Evolutionary conservation across 2,329 filamentous ascomycete genomes (phyloP).

Genomic region (Dactylellina drechsleri): DNA sequence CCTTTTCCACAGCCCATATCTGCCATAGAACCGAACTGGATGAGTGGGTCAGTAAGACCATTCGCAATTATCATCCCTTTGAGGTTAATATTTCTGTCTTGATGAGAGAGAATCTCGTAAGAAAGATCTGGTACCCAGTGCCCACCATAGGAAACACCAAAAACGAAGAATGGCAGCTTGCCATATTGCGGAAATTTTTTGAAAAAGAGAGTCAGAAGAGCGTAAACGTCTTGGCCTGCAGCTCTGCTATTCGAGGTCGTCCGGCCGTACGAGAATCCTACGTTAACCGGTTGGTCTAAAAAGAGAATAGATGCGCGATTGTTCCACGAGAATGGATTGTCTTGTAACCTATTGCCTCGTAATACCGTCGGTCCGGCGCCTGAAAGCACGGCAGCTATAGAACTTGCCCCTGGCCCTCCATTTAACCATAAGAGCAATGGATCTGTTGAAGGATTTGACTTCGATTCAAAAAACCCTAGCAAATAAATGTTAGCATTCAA

Average conservation of each 20-base stretch:
- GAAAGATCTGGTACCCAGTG: conserved; percentile 95
- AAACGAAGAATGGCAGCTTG: conserved; percentile 95
- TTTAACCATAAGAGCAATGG: conserved; percentile 95
- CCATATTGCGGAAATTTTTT: conserved; percentile 97
- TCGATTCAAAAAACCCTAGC: conserved; percentile 97
- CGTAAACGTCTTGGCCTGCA: conserved; percentile 97
- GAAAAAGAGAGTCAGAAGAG: conserved; percentile 96
- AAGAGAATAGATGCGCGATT: conserved; percentile 98
- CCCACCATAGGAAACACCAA: conserved; percentile 91
- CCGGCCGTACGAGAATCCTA: conserved; percentile 92
- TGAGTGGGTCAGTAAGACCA: conserved; percentile 90
- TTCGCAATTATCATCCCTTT: conserved; percentile 96
- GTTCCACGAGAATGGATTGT: conserved; percentile 95
- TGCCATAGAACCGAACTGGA: conserved; percentile 93
- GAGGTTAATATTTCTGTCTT: conserved; percentile 97
- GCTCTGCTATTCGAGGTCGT: conserved; percentile 91
- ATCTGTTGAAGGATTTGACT: conserved; percentile 95
- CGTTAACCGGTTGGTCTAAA: conserved; percentile 98
- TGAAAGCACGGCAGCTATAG: conserved; percentile 8
- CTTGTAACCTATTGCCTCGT: conserved; percentile 80
- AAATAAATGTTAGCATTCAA: conserved; percentile 6
- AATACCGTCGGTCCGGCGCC: conserved; percentile 79
- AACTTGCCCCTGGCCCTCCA: conserved; percentile 77
- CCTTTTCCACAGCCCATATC: conserved; percentile 98
- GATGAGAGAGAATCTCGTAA: conserved; percentile 88